Percentiles rank a stretch among this genome's conserved stretches.
Evolutionary conservation across 2,329 filamentous ascomycete genomes (phyloP).

Genomic region (Exophiala oligosperma): DNA sequence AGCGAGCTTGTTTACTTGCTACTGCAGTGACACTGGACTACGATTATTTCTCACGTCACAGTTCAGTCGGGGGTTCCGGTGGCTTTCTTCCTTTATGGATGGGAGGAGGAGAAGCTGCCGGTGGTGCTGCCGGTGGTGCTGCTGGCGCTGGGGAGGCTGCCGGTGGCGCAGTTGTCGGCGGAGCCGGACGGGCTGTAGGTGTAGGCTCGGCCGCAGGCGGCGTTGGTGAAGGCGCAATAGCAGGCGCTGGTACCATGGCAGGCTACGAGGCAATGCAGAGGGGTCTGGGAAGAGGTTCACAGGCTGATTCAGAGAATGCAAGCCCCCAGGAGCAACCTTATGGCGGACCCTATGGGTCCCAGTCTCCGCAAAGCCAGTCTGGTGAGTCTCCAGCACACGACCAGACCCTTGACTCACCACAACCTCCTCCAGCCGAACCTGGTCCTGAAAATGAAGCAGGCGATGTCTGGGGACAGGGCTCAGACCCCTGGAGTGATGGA

Average conservation of each 20-base stretch:
- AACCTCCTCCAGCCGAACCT: conserved; percentile 30
- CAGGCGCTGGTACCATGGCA: conserved; percentile 60
- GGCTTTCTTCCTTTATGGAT: conserved; percentile 57
- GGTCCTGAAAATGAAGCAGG: conserved; percentile 26
- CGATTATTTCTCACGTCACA: conserved; percentile 67
- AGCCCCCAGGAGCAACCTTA: background rate
- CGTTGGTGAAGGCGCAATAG: conserved; percentile 44
- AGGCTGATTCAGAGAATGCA: conserved; percentile 17
- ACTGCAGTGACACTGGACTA: conserved; percentile 66
- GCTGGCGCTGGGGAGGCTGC: conserved; percentile 41
- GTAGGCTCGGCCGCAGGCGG: conserved; percentile 26
- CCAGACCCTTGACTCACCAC: conserved; percentile 29
- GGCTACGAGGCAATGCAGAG: conserved; percentile 65
- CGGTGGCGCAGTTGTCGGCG: conserved; percentile 40
- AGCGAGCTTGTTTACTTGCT: conserved; percentile 65
- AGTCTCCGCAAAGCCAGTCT: background rate
- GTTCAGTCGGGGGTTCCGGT: conserved; percentile 43
- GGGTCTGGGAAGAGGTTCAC: conserved; percentile 40
- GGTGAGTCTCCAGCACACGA: conserved; percentile 8
- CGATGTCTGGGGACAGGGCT: conserved; percentile 37
- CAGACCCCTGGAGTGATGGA: conserved; percentile 33
- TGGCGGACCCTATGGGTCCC: background rate
- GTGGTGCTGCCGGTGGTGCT: conserved; percentile 34
- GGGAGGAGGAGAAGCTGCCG: conserved; percentile 38
- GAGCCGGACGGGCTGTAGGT: conserved; percentile 35